Conservation (phyloP, 2,329 filamentous ascomycete species). For the Diplocarpon mali region DNA sequence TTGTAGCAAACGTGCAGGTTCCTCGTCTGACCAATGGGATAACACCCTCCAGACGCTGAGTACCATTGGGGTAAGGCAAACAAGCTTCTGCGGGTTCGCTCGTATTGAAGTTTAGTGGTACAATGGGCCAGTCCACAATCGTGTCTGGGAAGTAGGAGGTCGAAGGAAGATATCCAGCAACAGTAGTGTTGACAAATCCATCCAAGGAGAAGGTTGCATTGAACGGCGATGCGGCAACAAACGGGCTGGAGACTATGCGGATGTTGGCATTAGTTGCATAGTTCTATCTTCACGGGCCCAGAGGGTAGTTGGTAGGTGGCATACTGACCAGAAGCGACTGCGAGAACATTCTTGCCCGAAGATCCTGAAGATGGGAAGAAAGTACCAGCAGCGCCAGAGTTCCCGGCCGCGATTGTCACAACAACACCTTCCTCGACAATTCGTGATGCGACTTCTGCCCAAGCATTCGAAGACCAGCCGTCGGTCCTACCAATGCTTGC, state of each 20-base stretch:
- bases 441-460: slow-evolving; percentile 3
- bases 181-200: background rate
- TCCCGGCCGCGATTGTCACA: background rate
- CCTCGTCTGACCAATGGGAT: slow-evolving; percentile 2
- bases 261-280: too few relatives aligned
- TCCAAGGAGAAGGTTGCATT: background rate
- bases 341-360: background rate
- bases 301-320: too few relatives aligned
- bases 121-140: slow-evolving; percentile 1
- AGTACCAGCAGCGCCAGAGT: background rate
- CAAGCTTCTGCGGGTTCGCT: background rate
- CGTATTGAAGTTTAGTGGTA: background rate
- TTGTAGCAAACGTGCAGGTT: slow-evolving; percentile 1
- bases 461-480: background rate
- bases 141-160: background rate
- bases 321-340: slow-evolving; percentile 2
- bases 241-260: background rate
- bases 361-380: background rate
- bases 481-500: background rate
- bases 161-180: background rate
- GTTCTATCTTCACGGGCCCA: too few relatives aligned
- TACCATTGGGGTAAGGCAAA: background rate
- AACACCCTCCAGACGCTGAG: background rate
- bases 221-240: background rate
- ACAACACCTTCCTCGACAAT: slow-evolving; percentile 1